Conservation (phyloP, 768 basidiomycete species). For the Omphalotus guepiniiformis region DNA sequence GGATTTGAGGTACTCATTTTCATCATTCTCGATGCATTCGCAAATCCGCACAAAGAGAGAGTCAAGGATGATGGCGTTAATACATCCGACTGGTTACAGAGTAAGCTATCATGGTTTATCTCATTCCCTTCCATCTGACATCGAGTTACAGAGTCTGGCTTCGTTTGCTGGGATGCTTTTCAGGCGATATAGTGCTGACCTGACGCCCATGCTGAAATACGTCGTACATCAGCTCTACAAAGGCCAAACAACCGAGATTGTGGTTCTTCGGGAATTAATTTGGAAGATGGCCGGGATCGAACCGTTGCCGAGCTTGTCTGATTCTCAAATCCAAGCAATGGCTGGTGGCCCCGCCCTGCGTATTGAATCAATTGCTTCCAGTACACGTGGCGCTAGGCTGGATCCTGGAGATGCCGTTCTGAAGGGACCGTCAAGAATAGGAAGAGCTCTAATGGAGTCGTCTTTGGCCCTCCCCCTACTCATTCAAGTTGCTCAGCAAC, state of each 20-base stretch:
- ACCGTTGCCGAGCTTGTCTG: conserved; percentile 84
- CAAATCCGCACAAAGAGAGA: conserved; percentile 75
- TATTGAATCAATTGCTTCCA: conserved; percentile 83
- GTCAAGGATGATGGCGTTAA: conserved; percentile 93
- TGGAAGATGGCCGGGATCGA: conserved; percentile 96
- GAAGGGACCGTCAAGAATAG: conserved; percentile 66
- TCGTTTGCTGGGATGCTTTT: conserved; percentile 93
- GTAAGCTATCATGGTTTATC: conserved; percentile 44
- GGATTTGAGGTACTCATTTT: conserved; percentile 93
- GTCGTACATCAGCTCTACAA: conserved; percentile 87
- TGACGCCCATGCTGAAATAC: conserved; percentile 82
- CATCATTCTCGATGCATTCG: conserved; percentile 80
- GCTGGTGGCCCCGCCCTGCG: conserved; percentile 86
- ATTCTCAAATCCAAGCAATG: conserved; percentile 85
- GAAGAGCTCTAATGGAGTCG: conserved; percentile 61
- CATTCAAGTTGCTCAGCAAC: conserved; percentile 87
- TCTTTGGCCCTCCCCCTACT: conserved; percentile 83
- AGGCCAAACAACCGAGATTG: conserved; percentile 80
- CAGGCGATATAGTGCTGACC: conserved; percentile 77
- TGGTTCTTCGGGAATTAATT: conserved; percentile 89
- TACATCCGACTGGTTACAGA: conserved; percentile 87
- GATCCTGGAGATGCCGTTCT: conserved; percentile 61
- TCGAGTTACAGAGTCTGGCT: conserved; percentile 68
- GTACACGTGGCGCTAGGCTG: conserved; percentile 67
- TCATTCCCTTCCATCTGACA: conserved; percentile 12